Percentiles rank a stretch among this genome's conserved stretches.
These are phyloP conservation scores for Podospora conica DNA, from an alignment of 495 filamentous ascomycete species.

Conservation along the genomic window DNA sequence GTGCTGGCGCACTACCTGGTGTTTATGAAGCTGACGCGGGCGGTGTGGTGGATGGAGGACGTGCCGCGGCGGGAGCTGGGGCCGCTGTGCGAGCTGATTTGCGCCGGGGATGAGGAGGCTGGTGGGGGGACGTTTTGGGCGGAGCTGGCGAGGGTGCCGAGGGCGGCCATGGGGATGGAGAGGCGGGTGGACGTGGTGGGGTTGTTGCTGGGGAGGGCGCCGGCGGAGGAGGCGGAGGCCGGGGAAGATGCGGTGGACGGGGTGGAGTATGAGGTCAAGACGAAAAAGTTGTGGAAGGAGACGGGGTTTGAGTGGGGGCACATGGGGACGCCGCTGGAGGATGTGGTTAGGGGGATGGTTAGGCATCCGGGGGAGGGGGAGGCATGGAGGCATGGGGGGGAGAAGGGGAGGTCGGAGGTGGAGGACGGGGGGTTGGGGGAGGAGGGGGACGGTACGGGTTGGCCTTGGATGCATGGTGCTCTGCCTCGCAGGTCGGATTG, in stretches of 20 bases:
- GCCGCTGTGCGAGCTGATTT: slow-evolving; percentile 33
- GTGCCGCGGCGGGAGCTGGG: slow-evolving; percentile 35
- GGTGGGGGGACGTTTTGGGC: slow-evolving; percentile 16
- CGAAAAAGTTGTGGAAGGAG: neutral
- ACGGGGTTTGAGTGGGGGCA: neutral
- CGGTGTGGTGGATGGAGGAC: slow-evolving; percentile 41
- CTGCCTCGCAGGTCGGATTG: neutral
- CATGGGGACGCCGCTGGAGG: neutral
- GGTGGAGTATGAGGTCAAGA: neutral
- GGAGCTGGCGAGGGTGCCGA: slow-evolving; percentile 31
- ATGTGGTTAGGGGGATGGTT: neutral
- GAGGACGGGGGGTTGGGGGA: neutral
- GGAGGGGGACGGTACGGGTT: neutral
- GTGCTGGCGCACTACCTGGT: slow-evolving; percentile 43
- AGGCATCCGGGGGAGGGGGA: neutral
- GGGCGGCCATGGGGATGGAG: slow-evolving; percentile 18
- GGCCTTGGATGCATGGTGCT: neutral
- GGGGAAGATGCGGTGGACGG: neutral
- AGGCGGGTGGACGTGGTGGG: neutral
- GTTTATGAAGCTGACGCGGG: slow-evolving; percentile 33
- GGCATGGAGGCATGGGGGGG: neutral
- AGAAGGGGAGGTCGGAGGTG: neutral
- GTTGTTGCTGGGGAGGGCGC: neutral
- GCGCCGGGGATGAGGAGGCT: slow-evolving; percentile 8
- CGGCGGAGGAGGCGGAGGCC: neutral